Evolutionary conservation across 306 rosid species (phyloP).

Genomic region (Lupinus albus): DNA sequence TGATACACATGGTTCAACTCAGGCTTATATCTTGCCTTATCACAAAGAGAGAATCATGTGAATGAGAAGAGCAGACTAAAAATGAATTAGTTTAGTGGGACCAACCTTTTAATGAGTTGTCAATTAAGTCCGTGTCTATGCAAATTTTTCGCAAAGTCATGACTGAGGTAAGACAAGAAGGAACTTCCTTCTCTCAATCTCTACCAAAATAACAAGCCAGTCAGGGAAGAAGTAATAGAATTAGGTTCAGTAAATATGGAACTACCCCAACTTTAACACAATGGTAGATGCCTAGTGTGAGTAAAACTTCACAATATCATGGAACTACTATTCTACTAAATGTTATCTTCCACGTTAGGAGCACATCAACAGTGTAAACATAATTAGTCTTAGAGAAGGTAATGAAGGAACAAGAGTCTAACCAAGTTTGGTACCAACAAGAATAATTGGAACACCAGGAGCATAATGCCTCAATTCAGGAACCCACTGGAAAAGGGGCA

Average conservation of each 20-base stretch:
- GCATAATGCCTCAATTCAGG: constrained; percentile 98
- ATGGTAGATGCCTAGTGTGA: not conserved
- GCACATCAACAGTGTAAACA: constrained; percentile 19
- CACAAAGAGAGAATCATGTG: too few relatives aligned
- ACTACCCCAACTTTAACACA: not conserved
- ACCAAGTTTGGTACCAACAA: constrained; percentile 98
- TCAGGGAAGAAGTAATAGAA: constrained; percentile 19
- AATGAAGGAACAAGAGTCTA: constrained; percentile 51
- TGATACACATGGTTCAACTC: too few relatives aligned
- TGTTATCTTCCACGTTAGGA: constrained; percentile 22
- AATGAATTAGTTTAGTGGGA: too few relatives aligned
- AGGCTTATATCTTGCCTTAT: too few relatives aligned
- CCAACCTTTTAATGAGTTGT: too few relatives aligned
- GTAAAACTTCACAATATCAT: constrained; percentile 26
- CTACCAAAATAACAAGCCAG: constrained; percentile 18
- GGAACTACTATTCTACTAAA: constrained; percentile 1
- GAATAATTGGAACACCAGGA: constrained; percentile 93
- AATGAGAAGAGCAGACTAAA: too few relatives aligned
- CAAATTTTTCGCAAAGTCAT: not conserved
- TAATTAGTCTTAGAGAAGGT: constrained; percentile 15
- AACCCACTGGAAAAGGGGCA: constrained; percentile 67
- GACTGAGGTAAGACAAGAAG: constrained; percentile 22
- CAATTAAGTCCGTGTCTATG: too few relatives aligned
- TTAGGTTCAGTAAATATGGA: not conserved
- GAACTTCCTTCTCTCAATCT: constrained; percentile 21